These are phyloP conservation scores for Beauveria asiatica DNA, from an alignment of 2,329 filamentous ascomycete genomes.

Conservation along the genomic window DNA sequence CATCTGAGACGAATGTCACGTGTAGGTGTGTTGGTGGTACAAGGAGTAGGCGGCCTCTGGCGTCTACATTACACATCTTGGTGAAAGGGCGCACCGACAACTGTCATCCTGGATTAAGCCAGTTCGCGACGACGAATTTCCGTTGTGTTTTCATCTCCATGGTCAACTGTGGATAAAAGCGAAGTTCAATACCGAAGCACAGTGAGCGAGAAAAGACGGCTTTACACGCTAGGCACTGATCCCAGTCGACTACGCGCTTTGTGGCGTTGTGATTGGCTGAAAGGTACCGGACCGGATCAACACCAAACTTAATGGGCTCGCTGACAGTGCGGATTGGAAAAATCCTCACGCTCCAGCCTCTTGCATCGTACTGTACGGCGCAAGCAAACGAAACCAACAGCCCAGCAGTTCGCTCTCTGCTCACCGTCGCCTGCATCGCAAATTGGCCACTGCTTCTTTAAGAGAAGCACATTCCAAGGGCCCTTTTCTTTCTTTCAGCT, in stretches of 20 bases:
- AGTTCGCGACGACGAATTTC: neutral
- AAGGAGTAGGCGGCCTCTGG: neutral
- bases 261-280: conserved; percentile 20
- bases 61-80: neutral
- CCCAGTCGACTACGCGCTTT: conserved; percentile 5
- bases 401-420: conserved; percentile 16
- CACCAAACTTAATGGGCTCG: conserved; percentile 29
- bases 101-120: neutral
- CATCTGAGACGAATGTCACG: neutral
- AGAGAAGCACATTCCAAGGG: neutral
- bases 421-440: neutral
- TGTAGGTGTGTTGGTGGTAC: conserved; percentile 5
- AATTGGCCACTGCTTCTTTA: neutral
- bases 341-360: conserved; percentile 31
- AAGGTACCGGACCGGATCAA: conserved; percentile 28
- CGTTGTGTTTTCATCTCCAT: neutral
- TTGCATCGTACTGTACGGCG: conserved; percentile 16
- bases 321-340: conserved; percentile 36
- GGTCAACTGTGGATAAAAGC: neutral
- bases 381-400: conserved; percentile 13
- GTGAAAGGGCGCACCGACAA: neutral
- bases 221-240: conserved; percentile 2
- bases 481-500: neutral
- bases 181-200: neutral
- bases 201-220: neutral